Evolutionary conservation across 1,284 basidiomycete species (phyloP).

Genomic region (Jaminaea rosea): DNA sequence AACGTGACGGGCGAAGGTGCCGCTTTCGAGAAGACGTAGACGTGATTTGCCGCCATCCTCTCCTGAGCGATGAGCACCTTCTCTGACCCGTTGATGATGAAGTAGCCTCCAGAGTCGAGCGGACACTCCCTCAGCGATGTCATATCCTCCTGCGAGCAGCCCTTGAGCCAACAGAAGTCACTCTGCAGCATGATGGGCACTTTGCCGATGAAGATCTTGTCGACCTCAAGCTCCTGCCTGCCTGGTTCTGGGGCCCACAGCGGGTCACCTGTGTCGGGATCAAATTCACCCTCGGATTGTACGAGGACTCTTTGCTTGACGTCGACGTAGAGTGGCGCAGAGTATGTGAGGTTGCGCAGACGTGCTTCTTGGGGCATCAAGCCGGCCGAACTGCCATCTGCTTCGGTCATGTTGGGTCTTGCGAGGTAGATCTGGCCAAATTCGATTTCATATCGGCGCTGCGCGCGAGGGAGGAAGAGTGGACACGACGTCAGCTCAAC

Average conservation of each 20-base stretch:
- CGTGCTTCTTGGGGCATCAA: conserved; percentile 97
- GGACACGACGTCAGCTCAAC: background rate
- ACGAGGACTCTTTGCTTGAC: conserved; percentile 78
- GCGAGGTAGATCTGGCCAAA: conserved; percentile 98
- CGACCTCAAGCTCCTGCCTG: conserved; percentile 56
- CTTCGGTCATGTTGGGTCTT: conserved; percentile 84
- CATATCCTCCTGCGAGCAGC: conserved; percentile 67
- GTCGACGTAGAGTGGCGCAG: conserved; percentile 90
- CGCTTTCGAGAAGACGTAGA: conserved; percentile 97
- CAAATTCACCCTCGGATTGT: conserved; percentile 67
- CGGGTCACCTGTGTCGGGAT: conserved; percentile 61
- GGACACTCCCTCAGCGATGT: conserved; percentile 94
- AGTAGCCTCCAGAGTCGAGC: conserved; percentile 89
- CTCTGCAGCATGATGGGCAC: conserved; percentile 97
- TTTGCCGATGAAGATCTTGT: conserved; percentile 93
- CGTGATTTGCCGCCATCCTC: conserved; percentile 98
- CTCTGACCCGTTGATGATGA: conserved; percentile 98
- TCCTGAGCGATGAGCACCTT: conserved; percentile 99
- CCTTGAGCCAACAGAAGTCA: conserved; percentile 83
- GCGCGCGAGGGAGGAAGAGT: conserved; percentile 20
- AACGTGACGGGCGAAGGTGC: conserved; percentile 93
- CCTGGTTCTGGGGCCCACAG: conserved; percentile 62
- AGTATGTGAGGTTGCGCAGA: conserved; percentile 86
- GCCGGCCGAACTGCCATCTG: conserved; percentile 83
- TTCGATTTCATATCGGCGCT: conserved; percentile 89